Evolutionary conservation across 345 rosid species (phyloP).

Genomic region (Eutrema yunnanense): DNA sequence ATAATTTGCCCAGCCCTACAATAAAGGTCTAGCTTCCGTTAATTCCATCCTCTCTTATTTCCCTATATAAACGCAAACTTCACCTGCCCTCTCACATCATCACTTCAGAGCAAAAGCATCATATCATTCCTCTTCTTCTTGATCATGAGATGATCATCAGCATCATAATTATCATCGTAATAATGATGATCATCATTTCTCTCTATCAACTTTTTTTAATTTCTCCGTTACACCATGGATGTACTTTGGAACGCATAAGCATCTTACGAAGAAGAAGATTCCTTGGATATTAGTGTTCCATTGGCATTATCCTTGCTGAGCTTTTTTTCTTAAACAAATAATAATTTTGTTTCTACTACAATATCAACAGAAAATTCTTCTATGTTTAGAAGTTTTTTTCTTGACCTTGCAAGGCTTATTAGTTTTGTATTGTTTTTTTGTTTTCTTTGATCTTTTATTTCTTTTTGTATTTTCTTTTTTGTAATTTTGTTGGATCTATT

Average conservation of each 20-base stretch:
- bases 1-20: too few species aligned
- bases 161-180: background rate
- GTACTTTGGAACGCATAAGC: background rate
- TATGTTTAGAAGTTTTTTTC: slow-evolving; percentile 32
- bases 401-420: slow-evolving; percentile 69
- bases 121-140: slow-evolving; percentile 8
- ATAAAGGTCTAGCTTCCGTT: background rate
- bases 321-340: slow-evolving; percentile 14
- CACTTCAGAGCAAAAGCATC: slow-evolving; percentile 3
- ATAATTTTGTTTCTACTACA: background rate
- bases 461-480: background rate
- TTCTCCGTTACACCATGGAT: slow-evolving; percentile 17
- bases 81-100: slow-evolving; percentile 3
- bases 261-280: background rate
- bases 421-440: background rate
- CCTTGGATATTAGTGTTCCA: background rate
- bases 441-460: background rate
- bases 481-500: slow-evolving; percentile 4
- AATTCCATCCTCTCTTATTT: background rate
- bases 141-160: slow-evolving; percentile 1
- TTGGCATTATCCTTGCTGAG: slow-evolving; percentile 57
- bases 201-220: background rate
- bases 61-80: slow-evolving; percentile 4
- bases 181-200: background rate
- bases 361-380: background rate